These are phyloP conservation scores for Ceratopteris richardii DNA, from an alignment of 75 land plant species.

Conservation along the genomic window DNA sequence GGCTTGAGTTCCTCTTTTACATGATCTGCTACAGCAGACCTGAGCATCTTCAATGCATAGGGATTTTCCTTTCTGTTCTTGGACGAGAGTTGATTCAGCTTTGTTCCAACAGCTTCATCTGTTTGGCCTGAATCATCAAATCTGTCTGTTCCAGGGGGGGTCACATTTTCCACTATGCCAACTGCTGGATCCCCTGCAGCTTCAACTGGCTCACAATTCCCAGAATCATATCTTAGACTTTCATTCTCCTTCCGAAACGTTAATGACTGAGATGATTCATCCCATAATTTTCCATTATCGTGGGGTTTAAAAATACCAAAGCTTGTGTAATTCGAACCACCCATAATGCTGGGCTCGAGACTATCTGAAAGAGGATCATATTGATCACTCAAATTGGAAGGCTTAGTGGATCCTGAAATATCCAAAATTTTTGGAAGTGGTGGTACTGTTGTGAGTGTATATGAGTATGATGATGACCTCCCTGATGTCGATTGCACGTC, in stretches of 20 bases:
- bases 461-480: no score
- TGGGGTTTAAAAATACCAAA: no score
- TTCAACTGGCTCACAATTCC: constrained; percentile 3
- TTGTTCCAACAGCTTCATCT: neutral
- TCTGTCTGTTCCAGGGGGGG: constrained; percentile 2
- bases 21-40: constrained; percentile 37
- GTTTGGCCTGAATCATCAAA: constrained; percentile 6
- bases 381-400: constrained; percentile 24
- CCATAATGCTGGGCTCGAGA: constrained; percentile 28
- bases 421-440: neutral
- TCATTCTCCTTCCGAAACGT: neutral
- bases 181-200: constrained; percentile 20
- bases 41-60: constrained; percentile 39
- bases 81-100: neutral
- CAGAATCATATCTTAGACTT: no score
- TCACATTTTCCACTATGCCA: constrained; percentile 20
- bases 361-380: constrained; percentile 73
- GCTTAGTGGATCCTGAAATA: neutral
- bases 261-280: neutral
- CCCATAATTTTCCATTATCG: neutral
- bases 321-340: neutral
- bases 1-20: constrained; percentile 66
- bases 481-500: no score
- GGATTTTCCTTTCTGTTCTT: constrained; percentile 30
- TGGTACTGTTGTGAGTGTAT: constrained; percentile 1